Evolutionary conservation across 192 early-diverging fungal species (phyloP).

Genomic region (Coemansia sp.): DNA sequence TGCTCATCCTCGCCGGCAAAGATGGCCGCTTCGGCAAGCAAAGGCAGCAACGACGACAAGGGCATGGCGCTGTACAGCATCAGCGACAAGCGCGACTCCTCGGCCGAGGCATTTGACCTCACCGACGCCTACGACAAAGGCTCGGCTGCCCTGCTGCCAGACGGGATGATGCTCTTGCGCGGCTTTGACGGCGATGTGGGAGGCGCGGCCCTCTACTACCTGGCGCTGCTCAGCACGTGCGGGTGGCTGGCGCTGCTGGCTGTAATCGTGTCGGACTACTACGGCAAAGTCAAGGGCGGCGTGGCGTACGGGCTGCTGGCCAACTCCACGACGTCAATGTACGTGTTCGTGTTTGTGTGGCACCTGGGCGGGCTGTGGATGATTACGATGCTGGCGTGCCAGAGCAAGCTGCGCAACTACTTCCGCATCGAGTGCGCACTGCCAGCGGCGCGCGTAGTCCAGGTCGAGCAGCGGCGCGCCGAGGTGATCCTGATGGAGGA

Average conservation of each 20-base stretch:
- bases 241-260: conserved; percentile 69
- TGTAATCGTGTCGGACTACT: conserved; percentile 78
- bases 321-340: conserved; percentile 62
- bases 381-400: conserved; percentile 53
- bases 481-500: conserved; percentile 59
- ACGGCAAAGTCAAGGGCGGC: conserved; percentile 63
- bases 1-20: conserved; percentile 23
- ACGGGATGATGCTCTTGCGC: conserved; percentile 60
- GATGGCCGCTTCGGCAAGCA: not conserved
- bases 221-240: conserved; percentile 59
- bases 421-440: conserved; percentile 68
- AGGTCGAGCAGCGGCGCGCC: conserved; percentile 61
- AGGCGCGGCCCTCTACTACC: conserved; percentile 58
- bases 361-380: conserved; percentile 77
- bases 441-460: conserved; percentile 53
- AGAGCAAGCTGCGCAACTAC: conserved; percentile 63
- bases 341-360: conserved; percentile 76
- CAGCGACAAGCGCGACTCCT: not conserved
- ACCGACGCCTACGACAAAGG: not conserved
- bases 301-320: conserved; percentile 62
- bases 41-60: conserved; percentile 4
- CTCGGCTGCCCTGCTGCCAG: conserved; percentile 9
- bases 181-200: conserved; percentile 64
- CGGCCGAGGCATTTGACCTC: not conserved
- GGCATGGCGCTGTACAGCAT: not conserved